A percentile compares a stretch with the other conserved stretches of the same genome.
These are phyloP conservation scores for Russula sp. DNA, from an alignment of 768 basidiomycete species.

Conservation along the genomic window DNA sequence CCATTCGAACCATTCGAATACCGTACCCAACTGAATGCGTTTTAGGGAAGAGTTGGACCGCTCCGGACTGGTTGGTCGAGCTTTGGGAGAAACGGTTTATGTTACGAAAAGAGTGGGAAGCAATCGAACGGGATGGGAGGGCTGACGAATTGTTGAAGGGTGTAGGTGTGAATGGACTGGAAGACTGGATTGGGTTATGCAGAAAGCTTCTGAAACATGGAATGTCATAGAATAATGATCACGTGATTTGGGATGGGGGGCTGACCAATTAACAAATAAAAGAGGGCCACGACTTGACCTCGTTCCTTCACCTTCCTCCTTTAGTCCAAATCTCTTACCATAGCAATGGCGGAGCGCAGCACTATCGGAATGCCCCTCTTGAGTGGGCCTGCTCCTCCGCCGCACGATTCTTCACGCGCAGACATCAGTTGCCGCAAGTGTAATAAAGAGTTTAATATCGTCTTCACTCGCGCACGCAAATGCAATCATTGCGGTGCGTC, in stretches of 20 bases:
- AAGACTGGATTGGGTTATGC: constrained; percentile 59
- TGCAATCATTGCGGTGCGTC: constrained; percentile 70
- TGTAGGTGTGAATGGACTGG: constrained; percentile 49
- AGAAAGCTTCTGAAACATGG: constrained; percentile 28
- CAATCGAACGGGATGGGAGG: constrained; percentile 49
- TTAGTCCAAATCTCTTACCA: neutral
- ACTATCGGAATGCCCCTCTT: constrained; percentile 56
- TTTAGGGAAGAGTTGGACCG: constrained; percentile 38
- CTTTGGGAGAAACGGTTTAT: constrained; percentile 44
- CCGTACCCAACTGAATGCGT: constrained; percentile 50
- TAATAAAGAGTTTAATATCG: constrained; percentile 62
- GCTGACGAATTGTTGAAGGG: constrained; percentile 55
- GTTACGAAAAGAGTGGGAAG: constrained; percentile 53
- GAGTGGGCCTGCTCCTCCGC: constrained; percentile 54
- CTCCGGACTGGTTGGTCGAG: constrained; percentile 53
- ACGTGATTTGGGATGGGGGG: neutral
- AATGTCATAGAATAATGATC: neutral
- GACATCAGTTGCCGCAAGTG: constrained; percentile 58
- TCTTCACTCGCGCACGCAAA: constrained; percentile 56
- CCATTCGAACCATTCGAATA: constrained; percentile 60
- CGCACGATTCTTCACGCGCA: constrained; percentile 30
- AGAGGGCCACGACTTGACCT: neutral
- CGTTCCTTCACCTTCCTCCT: neutral
- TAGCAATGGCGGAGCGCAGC: constrained; percentile 9
- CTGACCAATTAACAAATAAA: neutral